Percentiles rank a stretch among this genome's conserved stretches.
Conservation (phyloP, 495 filamentous ascomycete species). For the Astrothelium macrocarpum region DNA sequence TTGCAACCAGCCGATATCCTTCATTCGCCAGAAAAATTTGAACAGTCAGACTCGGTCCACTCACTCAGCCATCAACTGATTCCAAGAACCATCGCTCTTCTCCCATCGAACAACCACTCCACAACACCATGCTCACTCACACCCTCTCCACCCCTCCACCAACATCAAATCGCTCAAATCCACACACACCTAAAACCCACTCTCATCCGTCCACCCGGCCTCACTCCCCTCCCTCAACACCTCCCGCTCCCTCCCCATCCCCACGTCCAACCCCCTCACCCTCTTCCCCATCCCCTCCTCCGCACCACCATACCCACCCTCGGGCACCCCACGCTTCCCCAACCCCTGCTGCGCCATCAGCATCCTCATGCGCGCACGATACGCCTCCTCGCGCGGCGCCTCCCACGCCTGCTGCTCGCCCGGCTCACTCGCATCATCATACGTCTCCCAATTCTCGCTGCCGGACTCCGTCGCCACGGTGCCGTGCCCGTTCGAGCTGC, state of each 20-base stretch:
- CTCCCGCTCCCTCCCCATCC: conserved; percentile 18
- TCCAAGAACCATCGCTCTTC: not conserved
- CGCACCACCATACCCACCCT: conserved; percentile 41
- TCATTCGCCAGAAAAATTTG: not conserved
- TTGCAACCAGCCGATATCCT: not conserved
- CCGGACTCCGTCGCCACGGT: conserved; percentile 35
- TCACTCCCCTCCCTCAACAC: conserved; percentile 31
- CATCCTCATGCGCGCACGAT: conserved; percentile 40
- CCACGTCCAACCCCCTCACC: conserved; percentile 23
- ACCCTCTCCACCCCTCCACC: not conserved
- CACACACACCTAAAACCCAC: conserved; percentile 21
- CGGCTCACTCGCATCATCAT: conserved; percentile 57
- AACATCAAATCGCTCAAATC: too few species aligned
- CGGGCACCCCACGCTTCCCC: conserved; percentile 52
- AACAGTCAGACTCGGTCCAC: not conserved
- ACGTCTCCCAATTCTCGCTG: conserved; percentile 95
- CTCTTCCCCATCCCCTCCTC: conserved; percentile 31
- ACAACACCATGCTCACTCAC: not conserved
- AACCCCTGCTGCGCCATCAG: conserved; percentile 1
- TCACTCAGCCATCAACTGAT: not conserved
- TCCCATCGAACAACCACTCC: not conserved
- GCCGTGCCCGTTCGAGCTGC: conserved; percentile 11
- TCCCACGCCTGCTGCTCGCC: conserved; percentile 47
- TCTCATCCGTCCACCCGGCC: conserved; percentile 37
- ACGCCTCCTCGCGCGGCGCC: conserved; percentile 68